Base-by-base conservation (phyloP, 148 eudicot species). In the Rhododendron henanense region DNA sequence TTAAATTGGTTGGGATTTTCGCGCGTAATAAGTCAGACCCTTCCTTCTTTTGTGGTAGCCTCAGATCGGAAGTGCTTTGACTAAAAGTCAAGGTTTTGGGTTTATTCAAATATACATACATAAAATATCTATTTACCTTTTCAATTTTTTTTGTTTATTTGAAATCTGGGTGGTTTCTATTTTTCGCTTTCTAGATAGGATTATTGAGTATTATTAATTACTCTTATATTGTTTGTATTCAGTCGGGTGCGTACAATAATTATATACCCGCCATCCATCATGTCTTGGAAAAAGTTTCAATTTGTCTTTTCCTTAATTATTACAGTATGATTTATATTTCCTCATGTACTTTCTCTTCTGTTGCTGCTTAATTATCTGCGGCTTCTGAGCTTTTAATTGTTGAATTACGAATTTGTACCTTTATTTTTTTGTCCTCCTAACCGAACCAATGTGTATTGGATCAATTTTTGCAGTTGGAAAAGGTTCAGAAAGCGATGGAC, bases 401-500 rank as follows among this genome's bases (percentile, higher is more conserved):
- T 37, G 50, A 75, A 13, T 74, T 50, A 53, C n/a, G 44, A 14
- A 6, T 37, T 79, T 59, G 25, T 31, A 77, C 18, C 0, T 19
- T 61, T 78, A 8, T 21, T 77, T 75, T 81, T 25, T 45, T 81
- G 59, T 37, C 45, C 28, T 84, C 39, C 50, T 28, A 81, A 39
- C 79, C 39, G 77, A 39, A 85, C 21, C 1, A 75, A 39, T 61
- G 87, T 53, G 47, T 37, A 48, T 37, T 85, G 86, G 78, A 21
- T 85, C 75, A 53, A 81, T 91, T 85, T 89, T 90, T 82, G 92
- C 95, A 93, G 98, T 93, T 84, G 21, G 91, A 88, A 90, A 94
- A 91, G 92, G 88, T 87, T 81, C 76, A 85, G 96, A 93, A 92
- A 94, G 94, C 88, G 94, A 93, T 90, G 85, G 94, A 91, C 89